These are phyloP conservation scores for Pseudotsuga menziesii DNA, from an alignment of 75 land plant genomes.

Conservation along the genomic window DNA sequence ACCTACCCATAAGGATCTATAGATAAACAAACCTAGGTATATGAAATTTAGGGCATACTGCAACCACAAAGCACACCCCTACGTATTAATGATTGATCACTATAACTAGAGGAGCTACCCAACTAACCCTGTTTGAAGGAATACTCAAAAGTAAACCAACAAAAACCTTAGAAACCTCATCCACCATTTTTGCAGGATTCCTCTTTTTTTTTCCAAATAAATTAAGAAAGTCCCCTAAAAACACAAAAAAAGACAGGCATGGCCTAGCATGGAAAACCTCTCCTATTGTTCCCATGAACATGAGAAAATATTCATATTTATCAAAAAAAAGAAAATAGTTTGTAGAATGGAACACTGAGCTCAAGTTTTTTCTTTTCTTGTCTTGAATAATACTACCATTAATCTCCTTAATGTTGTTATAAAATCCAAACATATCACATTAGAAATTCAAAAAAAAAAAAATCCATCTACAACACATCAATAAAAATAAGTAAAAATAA, in stretches of 20 bases:
- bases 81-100: neutral
- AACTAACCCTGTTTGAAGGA: neutral
- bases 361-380: slow-evolving; percentile 42
- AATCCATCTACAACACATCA: too few species aligned
- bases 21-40: slow-evolving; percentile 79
- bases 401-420: neutral
- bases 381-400: slow-evolving; percentile 1
- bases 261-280: slow-evolving; percentile 72
- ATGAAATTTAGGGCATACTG: slow-evolving; percentile 94
- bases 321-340: slow-evolving; percentile 84
- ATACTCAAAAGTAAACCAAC: neutral
- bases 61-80: slow-evolving; percentile 10
- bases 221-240: slow-evolving; percentile 82
- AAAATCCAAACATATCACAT: too few species aligned
- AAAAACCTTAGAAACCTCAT: slow-evolving; percentile 70
- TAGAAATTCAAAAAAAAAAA: too few species aligned
- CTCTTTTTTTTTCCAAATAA: slow-evolving; percentile 72
- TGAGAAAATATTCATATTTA: slow-evolving; percentile 45
- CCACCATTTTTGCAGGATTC: slow-evolving; percentile 49
- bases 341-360: slow-evolving; percentile 60
- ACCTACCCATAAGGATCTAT: slow-evolving; percentile 91
- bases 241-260: slow-evolving; percentile 84
- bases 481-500: too few species aligned
- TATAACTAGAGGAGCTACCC: neutral
- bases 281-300: slow-evolving; percentile 64